Percentiles rank a stretch among this genome's conserved stretches.
Evolutionary conservation across 257 asterid genomes (phyloP).

Genomic region (Gynochthodes officinalis): DNA sequence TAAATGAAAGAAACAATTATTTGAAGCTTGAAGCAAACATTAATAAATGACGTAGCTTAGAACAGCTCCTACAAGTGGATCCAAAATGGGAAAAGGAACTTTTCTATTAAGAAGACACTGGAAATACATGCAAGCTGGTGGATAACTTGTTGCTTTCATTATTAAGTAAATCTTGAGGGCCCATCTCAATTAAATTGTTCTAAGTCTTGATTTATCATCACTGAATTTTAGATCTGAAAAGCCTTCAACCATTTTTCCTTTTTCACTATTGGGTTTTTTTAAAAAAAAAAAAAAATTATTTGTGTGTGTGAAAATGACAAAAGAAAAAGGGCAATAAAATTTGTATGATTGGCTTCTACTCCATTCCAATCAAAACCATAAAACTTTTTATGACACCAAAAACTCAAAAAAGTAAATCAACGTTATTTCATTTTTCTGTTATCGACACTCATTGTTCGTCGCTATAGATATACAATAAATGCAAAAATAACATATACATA

Average conservation of each 20-base stretch:
- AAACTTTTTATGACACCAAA: neutral
- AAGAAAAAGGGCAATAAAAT: neutral
- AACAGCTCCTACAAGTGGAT: slow-evolving; percentile 40
- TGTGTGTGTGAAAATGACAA: neutral
- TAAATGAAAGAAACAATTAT: too few relatives aligned
- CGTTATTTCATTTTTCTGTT: too few relatives aligned
- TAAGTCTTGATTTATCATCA: neutral
- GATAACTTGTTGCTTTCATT: slow-evolving; percentile 43
- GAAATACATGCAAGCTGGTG: slow-evolving; percentile 37
- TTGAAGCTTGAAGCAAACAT: too few relatives aligned
- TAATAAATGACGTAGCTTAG: slow-evolving; percentile 4
- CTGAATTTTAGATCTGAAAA: neutral
- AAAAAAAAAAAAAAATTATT: neutral
- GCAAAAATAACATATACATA: neutral
- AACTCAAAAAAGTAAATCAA: neutral
- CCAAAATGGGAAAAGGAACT: slow-evolving; percentile 17
- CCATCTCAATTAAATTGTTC: neutral
- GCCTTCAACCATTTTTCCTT: neutral
- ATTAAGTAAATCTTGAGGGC: slow-evolving; percentile 6
- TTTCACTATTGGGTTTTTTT: neutral
- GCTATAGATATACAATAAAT: neutral
- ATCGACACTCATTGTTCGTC: too few relatives aligned
- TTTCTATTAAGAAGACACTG: slow-evolving; percentile 15
- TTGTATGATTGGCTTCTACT: neutral
- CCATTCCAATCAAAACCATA: neutral